phyloP scores from a whole-genome alignment of 768 basidiomycete species.

The Pleurotus eryngii region DNA sequence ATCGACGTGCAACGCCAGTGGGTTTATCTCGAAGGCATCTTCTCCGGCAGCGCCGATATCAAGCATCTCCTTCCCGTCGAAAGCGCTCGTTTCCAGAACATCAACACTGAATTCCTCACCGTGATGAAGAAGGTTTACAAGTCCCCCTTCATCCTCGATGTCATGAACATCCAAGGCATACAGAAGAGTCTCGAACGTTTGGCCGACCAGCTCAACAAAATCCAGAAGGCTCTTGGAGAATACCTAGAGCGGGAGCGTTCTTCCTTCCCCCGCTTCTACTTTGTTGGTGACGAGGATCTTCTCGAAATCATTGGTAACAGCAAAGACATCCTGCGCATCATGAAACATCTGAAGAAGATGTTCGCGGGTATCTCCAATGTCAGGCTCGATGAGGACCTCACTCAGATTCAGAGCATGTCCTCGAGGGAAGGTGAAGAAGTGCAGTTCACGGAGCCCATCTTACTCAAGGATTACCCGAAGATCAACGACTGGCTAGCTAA shows the following conservation, averaged over 20 bases:
- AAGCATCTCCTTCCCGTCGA: constrained; percentile 98
- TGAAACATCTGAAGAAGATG: constrained; percentile 99
- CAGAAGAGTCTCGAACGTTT: constrained; percentile 98
- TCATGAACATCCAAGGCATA: constrained; percentile 92
- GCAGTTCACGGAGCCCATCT: constrained; percentile 74
- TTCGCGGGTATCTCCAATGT: constrained; percentile 96
- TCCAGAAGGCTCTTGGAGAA: constrained; percentile 98
- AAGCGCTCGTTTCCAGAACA: constrained; percentile 96
- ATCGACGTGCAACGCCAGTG: constrained; percentile 99
- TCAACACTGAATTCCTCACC: constrained; percentile 95
- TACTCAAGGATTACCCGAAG: constrained; percentile 90
- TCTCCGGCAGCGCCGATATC: constrained; percentile 99
- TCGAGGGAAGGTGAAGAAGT: constrained; percentile 97
- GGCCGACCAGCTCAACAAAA: constrained; percentile 94
- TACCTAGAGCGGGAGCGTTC: constrained; percentile 97
- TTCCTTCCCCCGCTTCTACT: constrained; percentile 99
- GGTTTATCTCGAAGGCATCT: constrained; percentile 99
- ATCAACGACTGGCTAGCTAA: constrained; percentile 98
- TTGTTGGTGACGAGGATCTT: constrained; percentile 97
- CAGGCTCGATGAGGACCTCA: constrained; percentile 80
- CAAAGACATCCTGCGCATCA: constrained; percentile 95
- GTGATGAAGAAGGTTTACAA: constrained; percentile 99
- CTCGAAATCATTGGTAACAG: constrained; percentile 99
- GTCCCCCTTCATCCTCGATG: constrained; percentile 95
- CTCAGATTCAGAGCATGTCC: constrained; percentile 89